phyloP scores from a whole-genome alignment of 129 eudicot species.

The Dittrichia graveolens region DNA sequence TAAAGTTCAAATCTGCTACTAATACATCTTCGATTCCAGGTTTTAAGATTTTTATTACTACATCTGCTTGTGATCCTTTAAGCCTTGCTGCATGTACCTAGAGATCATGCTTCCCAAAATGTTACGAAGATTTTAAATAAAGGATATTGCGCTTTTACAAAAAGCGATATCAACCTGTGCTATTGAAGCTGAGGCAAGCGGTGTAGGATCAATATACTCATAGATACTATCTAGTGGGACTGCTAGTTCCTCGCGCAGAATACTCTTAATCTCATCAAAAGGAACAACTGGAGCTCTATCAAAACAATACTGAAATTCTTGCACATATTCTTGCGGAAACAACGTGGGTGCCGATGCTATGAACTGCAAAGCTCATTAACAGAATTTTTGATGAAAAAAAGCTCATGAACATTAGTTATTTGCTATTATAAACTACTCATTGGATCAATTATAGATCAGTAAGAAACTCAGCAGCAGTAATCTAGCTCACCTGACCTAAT shows the following conservation, averaged over 20 bases:
- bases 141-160: not conserved
- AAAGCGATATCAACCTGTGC: slow-evolving; percentile 67
- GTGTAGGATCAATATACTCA: slow-evolving; percentile 91
- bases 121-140: slow-evolving; percentile 2
- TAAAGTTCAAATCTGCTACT: slow-evolving; percentile 96
- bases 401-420: slow-evolving; percentile 2
- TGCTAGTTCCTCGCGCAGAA: slow-evolving; percentile 71
- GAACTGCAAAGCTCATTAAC: slow-evolving; percentile 67
- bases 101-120: slow-evolving; percentile 17
- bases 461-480: slow-evolving; percentile 4
- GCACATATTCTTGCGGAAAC: slow-evolving; percentile 89
- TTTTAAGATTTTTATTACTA: slow-evolving; percentile 90
- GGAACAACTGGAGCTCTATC: slow-evolving; percentile 93
- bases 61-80: slow-evolving; percentile 86
- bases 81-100: slow-evolving; percentile 99
- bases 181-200: slow-evolving; percentile 95
- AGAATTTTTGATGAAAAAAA: slow-evolving; percentile 9
- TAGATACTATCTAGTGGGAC: slow-evolving; percentile 76
- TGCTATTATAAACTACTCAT: not conserved
- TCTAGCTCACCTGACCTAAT: slow-evolving; percentile 84
- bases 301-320: slow-evolving; percentile 93
- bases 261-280: slow-evolving; percentile 74
- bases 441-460: slow-evolving; percentile 1
- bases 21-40: slow-evolving; percentile 94
- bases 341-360: slow-evolving; percentile 96